A percentile compares a stretch with the other conserved stretches of the same genome.
These are phyloP conservation scores for Alternaria sp. DNA, from an alignment of 2,329 filamentous ascomycete species.

Conservation along the genomic window DNA sequence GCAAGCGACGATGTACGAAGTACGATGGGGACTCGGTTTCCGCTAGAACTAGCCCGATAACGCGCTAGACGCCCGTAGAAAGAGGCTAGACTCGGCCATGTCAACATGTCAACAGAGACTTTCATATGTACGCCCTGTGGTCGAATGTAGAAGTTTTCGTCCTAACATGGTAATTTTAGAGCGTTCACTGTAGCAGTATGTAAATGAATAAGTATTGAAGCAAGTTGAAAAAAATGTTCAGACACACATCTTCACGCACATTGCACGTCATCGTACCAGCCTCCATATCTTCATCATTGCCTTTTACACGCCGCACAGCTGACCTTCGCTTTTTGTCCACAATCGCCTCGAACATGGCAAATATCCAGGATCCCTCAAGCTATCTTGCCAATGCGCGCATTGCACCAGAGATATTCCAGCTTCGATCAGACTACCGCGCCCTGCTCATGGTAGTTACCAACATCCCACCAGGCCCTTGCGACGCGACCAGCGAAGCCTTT, in stretches of 20 bases:
- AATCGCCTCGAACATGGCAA: not conserved
- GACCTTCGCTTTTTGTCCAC: not conserved
- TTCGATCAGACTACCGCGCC: conserved; percentile 52
- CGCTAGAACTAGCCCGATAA: not conserved
- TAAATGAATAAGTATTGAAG: not conserved
- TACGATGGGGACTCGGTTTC: not conserved
- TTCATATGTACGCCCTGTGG: conserved; percentile 12
- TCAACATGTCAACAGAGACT: conserved; percentile 11
- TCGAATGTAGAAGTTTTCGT: not conserved
- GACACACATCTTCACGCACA: not conserved
- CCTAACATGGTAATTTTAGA: not conserved
- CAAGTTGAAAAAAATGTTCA: not conserved
- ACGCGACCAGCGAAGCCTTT: conserved; percentile 41
- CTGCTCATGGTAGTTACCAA: conserved; percentile 48
- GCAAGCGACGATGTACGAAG: conserved; percentile 5
- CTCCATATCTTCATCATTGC: not conserved
- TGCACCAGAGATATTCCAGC: conserved; percentile 41
- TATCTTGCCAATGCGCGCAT: conserved; percentile 19
- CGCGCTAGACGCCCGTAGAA: not conserved
- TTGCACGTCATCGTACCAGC: not conserved
- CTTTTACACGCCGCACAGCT: not conserved
- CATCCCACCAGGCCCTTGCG: conserved; percentile 45
- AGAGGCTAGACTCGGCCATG: conserved; percentile 4
- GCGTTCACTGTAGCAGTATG: not conserved
- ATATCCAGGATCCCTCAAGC: not conserved